phyloP scores from a whole-genome alignment of 2,329 filamentous ascomycete genomes.

The Didymella segeticola region DNA sequence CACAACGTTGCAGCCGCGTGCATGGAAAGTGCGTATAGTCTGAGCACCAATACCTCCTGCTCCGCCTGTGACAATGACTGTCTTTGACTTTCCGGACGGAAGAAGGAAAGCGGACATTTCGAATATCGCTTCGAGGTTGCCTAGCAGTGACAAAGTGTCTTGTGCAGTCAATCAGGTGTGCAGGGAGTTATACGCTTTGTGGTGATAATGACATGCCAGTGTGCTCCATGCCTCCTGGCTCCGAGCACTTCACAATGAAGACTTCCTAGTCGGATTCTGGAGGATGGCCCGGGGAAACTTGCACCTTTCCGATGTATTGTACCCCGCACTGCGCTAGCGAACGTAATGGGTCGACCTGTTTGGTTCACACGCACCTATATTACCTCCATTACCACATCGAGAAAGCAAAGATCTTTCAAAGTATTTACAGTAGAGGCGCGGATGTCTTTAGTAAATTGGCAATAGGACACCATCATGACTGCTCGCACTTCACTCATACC shows the following conservation, averaged over 20 bases:
- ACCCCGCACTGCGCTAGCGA: conserved; percentile 16
- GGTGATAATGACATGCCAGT: neutral
- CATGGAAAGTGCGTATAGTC: conserved; percentile 48
- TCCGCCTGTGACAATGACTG: conserved; percentile 51
- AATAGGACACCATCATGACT: neutral
- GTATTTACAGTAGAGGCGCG: neutral
- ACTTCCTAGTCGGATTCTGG: neutral
- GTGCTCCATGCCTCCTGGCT: neutral
- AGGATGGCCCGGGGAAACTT: conserved; percentile 14
- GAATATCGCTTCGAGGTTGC: neutral
- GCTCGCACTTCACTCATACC: conserved; percentile 14
- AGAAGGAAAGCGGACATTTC: conserved; percentile 6
- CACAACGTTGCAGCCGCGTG: conserved; percentile 49
- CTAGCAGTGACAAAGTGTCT: neutral
- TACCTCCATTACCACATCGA: neutral
- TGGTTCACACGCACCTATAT: neutral
- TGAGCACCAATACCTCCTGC: conserved; percentile 53
- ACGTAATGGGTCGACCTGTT: neutral
- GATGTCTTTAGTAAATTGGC: neutral
- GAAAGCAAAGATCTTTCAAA: neutral
- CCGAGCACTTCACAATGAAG: neutral
- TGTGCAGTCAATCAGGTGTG: neutral
- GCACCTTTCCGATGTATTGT: conserved; percentile 13
- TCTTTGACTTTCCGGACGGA: conserved; percentile 37
- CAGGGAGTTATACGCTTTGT: neutral